Percentiles rank a stretch among this genome's conserved stretches.
These are phyloP conservation scores for Talaromyces trachyspermus DNA, from an alignment of 495 filamentous ascomycete species.

Conservation along the genomic window DNA sequence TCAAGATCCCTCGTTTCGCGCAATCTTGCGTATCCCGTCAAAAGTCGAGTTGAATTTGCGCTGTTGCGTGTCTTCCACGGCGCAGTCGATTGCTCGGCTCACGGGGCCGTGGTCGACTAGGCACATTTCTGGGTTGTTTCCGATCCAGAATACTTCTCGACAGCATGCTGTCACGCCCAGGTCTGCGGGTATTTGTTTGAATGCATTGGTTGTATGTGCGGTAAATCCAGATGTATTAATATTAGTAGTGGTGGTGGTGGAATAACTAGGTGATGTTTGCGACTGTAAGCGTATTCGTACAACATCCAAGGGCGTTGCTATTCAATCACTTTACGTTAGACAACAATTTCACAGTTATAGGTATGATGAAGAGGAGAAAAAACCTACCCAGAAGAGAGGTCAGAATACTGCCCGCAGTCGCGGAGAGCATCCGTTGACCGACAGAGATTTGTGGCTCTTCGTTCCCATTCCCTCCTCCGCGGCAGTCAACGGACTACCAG, in stretches of 20 bases:
- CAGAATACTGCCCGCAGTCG: constrained; percentile 80
- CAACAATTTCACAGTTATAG: no score
- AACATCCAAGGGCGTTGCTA: constrained; percentile 94
- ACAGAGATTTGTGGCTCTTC: constrained; percentile 54
- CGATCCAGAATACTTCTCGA: constrained; percentile 93
- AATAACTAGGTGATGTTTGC: constrained; percentile 53
- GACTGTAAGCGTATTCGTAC: constrained; percentile 93
- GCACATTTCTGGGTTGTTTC: constrained; percentile 77
- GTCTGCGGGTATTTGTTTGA: constrained; percentile 61
- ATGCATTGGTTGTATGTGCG: constrained; percentile 45
- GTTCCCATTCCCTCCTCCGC: not conserved
- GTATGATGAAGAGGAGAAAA: not conserved
- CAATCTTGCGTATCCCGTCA: constrained; percentile 90
- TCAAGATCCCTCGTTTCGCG: constrained; percentile 85
- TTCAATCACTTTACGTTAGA: not conserved
- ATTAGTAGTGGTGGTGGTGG: no score
- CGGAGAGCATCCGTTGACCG: constrained; percentile 87
- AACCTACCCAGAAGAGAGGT: constrained; percentile 79
- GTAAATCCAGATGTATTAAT: constrained; percentile 31
- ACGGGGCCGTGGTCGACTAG: constrained; percentile 48
- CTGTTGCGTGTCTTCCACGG: constrained; percentile 76
- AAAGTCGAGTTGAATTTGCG: constrained; percentile 83
- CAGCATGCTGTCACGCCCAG: constrained; percentile 94
- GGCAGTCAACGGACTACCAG: not conserved
- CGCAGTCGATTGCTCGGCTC: constrained; percentile 56